Evolutionary conservation across 768 basidiomycete genomes (phyloP), one percentile per base, ranked within the genome.

Genomic region (Russula earlei): DNA sequence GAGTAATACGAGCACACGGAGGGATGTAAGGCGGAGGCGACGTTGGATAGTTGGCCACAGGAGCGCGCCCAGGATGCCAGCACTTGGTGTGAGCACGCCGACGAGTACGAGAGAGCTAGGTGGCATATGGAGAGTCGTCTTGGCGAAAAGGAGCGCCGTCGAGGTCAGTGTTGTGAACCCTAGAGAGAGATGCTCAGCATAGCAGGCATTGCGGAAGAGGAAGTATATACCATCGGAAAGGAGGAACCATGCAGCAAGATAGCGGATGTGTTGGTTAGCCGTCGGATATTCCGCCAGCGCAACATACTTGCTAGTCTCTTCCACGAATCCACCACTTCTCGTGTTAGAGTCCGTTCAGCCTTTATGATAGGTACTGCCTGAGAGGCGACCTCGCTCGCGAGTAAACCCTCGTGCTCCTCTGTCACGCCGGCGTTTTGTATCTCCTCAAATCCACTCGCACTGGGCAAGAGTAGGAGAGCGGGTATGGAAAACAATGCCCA

Each of bases 101-200:
- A 95, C 77, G 59, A 92, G 71, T 52, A 93, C 81, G 47, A 95
- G 81, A 1, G 85, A 77, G 0, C 85, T 82, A 0, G 93, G 67
- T 0, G 79, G 71, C 86, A 99, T 91, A 64, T 84, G 75, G 17
- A 97, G 77, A 0, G 84, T 76, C 1, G 93, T 95, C 67, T 95
- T 96, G 0, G 83, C 93, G 64, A 95, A 97, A 0, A 99, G 78
- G 52, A 97, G 80, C 0, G 95, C 90, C 0, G 91, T 91, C 0
- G 89, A 89, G 0, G 91, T 92, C 44, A 96, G 86, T 0, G 94
- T 96, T 3, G 93, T 90, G 70, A 94, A 93, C 2, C 85, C 90
- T 91, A 27, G 27, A 37, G 8, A 29, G 4, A 14, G n/a, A 24
- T 19, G 4, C 14, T n/a, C 9, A 45, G 54, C 44, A 48, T 40